Evolutionary conservation across 1,284 basidiomycete species (phyloP).

Genomic region (Apiotrichum domesticum): DNA sequence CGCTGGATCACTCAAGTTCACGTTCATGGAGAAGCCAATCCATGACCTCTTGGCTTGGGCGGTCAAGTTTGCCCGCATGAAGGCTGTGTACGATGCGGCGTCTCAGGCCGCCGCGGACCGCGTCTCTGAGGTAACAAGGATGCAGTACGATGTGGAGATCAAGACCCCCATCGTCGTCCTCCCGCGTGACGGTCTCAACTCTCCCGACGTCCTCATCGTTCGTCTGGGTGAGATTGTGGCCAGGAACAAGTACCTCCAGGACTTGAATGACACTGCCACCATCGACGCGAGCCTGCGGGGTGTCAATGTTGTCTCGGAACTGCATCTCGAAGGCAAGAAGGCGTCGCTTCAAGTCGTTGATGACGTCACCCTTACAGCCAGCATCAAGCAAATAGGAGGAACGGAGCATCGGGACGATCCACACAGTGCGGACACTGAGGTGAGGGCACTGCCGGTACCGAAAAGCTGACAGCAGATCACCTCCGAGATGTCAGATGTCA

Average conservation of each 20-base stretch:
- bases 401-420: slow-evolving; percentile 48
- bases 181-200: slow-evolving; percentile 63
- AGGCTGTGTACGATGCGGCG: slow-evolving; percentile 89
- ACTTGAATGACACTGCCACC: slow-evolving; percentile 53
- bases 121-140: slow-evolving; percentile 74
- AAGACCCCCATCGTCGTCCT: slow-evolving; percentile 91
- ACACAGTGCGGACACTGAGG: slow-evolving; percentile 64
- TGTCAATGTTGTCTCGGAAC: slow-evolving; percentile 72
- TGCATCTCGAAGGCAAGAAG: slow-evolving; percentile 53
- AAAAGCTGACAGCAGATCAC: slow-evolving; percentile 27
- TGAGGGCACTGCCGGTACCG: slow-evolving; percentile 37
- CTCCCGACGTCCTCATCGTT: slow-evolving; percentile 68
- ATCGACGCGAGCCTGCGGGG: slow-evolving; percentile 77
- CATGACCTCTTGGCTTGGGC: slow-evolving; percentile 81
- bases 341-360: slow-evolving; percentile 80
- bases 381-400: slow-evolving; percentile 56
- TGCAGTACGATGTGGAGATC: slow-evolving; percentile 86
- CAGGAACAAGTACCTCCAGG: slow-evolving; percentile 64
- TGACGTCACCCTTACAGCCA: slow-evolving; percentile 73
- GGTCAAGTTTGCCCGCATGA: slow-evolving; percentile 80
- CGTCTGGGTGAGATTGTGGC: slow-evolving; percentile 85
- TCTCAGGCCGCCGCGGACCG: slow-evolving; percentile 85
- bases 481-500: slow-evolving; percentile 77
- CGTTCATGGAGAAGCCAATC: slow-evolving; percentile 81
- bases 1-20: slow-evolving; percentile 85